Conservation (phyloP, 306 rosid genomes). For the Malus sylvestris region DNA sequence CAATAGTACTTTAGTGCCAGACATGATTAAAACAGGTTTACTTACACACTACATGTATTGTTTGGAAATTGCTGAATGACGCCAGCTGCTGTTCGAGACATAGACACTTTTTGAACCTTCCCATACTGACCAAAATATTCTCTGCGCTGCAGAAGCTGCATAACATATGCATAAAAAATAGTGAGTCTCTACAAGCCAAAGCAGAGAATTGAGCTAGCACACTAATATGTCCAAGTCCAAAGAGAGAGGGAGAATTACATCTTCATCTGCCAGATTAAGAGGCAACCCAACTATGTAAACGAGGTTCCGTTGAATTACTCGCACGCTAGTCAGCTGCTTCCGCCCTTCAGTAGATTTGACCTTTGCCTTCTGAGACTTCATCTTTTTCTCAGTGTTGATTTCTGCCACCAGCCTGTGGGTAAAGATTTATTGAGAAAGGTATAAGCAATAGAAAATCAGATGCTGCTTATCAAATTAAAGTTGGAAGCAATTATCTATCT, state of each 20-base stretch:
- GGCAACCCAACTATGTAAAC: conserved; percentile 94
- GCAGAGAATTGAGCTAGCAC: neutral
- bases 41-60: conserved; percentile 99
- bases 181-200: neutral
- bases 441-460: neutral
- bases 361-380: conserved; percentile 74
- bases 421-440: neutral
- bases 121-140: conserved; percentile 99
- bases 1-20: neutral
- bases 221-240: neutral
- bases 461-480: neutral
- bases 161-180: conserved; percentile 1
- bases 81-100: conserved; percentile 97
- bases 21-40: neutral
- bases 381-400: conserved; percentile 62
- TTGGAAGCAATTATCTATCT: neutral
- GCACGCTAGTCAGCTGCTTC: conserved; percentile 91
- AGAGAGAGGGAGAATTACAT: conserved; percentile 35
- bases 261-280: conserved; percentile 76
- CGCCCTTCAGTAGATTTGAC: conserved; percentile 82
- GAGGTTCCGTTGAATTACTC: conserved; percentile 97
- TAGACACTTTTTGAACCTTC: conserved; percentile 92
- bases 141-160: conserved; percentile 78
- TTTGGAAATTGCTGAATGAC: conserved; percentile 94
- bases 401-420: conserved; percentile 59